These are phyloP conservation scores for Elaeis guineensis DNA, from an alignment of 176 grass and related monocot species.

Conservation along the genomic window DNA sequence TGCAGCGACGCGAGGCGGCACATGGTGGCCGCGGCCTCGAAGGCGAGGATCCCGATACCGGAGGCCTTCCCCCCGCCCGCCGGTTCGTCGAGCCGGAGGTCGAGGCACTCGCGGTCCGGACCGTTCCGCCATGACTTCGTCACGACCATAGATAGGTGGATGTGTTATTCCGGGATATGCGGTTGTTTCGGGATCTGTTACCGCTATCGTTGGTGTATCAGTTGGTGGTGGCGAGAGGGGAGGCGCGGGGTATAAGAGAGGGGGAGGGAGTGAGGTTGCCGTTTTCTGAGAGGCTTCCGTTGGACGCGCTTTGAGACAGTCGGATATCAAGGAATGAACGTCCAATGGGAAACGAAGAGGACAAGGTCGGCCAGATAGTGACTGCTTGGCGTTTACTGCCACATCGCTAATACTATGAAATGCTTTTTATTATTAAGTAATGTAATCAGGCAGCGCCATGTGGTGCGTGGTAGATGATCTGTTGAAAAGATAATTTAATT, in stretches of 20 bases:
- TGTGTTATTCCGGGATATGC: too few species aligned
- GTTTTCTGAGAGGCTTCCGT: constrained; percentile 25
- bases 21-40: constrained; percentile 76
- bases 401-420: too few species aligned
- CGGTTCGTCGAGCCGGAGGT: constrained; percentile 21
- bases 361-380: not conserved
- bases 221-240: not conserved
- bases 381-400: too few species aligned
- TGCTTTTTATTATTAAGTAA: too few species aligned
- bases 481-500: too few species aligned
- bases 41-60: constrained; percentile 60
- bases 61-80: too few species aligned
- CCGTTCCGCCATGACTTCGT: constrained; percentile 34
- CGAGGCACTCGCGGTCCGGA: not conserved
- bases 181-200: too few species aligned
- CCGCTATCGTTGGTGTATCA: not conserved
- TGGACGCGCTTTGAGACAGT: constrained; percentile 8
- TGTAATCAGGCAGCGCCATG: too few species aligned
- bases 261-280: not conserved
- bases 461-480: too few species aligned
- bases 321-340: not conserved
- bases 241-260: constrained; percentile 5
- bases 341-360: not conserved
- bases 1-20: constrained; percentile 76
- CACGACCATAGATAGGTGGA: constrained; percentile 29